Base-by-base conservation (phyloP, 164 flowering plant species). In the Nymphaea thermarum region DNA sequence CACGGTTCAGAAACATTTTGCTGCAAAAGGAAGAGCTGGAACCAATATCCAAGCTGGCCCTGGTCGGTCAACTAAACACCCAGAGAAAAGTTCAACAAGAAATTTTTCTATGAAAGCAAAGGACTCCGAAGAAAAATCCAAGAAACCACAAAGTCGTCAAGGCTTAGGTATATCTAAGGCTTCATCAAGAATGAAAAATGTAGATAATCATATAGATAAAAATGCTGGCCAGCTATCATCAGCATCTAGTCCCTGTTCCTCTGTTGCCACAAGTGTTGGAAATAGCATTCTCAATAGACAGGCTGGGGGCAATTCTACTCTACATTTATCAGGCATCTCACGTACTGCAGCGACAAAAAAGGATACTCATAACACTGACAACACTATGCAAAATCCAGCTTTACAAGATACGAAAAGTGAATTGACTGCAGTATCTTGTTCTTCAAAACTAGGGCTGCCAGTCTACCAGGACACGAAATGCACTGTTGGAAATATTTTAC, bases 111-210 rank as follows among this genome's bases (percentile, higher is more conserved):
- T 8, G 8, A 62, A 17, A 62, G 42, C 64, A 62, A 17, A 12
- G n/a, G 42, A 10, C 64, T 62, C 64, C 0, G 42, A 17, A 62
- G 64, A 62, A 62, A 62, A 41, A 62, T 10, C 3, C 42, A 62
- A 62, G 64, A 80, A 80, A 71, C 64, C 83, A 65, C 67, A 18
- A 5, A 71, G 70, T 69, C 65, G 77, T 69, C 65, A 79, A 16
- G 76, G 74, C 67, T 78, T 78, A 80, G 69, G 73, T 68, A 44
- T 64, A 82, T 17, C n/a, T 62, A 93, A 89, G 75, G 84, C 85
- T 69, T 57, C 67, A 63, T 60, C 12, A 1, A 44, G 44, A 5
- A 4, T 17, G 42, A 7, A 11, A 6, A 55, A 8, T 47, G 25
- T 5, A 5, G 10, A 6, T 15, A 15, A 64, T 10, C 66, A 6